phyloP scores from a whole-genome alignment of 2,329 filamentous ascomycete species.

The Penicillium sp. region DNA sequence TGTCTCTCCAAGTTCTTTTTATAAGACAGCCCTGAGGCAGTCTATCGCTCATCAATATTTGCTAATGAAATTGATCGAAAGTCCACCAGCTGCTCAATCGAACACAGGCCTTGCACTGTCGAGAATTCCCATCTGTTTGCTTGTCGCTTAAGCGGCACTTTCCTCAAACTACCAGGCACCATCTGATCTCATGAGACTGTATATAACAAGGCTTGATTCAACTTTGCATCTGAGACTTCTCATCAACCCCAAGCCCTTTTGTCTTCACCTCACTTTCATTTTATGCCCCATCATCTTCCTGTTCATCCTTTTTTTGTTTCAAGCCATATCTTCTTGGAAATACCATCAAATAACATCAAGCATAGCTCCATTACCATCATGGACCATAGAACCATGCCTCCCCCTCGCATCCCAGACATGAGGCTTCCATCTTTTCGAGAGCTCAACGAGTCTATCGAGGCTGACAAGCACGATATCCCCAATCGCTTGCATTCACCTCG shows the following conservation, averaged over 20 bases:
- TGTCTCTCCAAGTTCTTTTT: no score
- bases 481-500: not conserved
- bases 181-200: constrained; percentile 1
- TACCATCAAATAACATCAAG: not conserved
- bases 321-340: not conserved
- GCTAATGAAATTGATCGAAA: not conserved
- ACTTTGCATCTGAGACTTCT: constrained; percentile 9
- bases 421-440: constrained; percentile 8
- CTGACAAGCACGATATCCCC: not conserved
- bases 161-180: not conserved
- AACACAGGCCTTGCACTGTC: not conserved
- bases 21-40: not conserved
- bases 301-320: not conserved
- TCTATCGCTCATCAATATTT: not conserved
- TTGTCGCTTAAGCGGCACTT: not conserved
- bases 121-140: not conserved
- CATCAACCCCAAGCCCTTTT: constrained; percentile 9
- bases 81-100: not conserved
- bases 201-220: constrained; percentile 2
- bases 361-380: not conserved
- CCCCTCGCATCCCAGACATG: constrained; percentile 1
- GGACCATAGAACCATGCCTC: not conserved
- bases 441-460: constrained; percentile 3
- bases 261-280: not conserved
- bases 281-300: not conserved